Base-by-base conservation (phyloP, 2,329 filamentous ascomycete species). In the Aspergillus luchuensis region DNA sequence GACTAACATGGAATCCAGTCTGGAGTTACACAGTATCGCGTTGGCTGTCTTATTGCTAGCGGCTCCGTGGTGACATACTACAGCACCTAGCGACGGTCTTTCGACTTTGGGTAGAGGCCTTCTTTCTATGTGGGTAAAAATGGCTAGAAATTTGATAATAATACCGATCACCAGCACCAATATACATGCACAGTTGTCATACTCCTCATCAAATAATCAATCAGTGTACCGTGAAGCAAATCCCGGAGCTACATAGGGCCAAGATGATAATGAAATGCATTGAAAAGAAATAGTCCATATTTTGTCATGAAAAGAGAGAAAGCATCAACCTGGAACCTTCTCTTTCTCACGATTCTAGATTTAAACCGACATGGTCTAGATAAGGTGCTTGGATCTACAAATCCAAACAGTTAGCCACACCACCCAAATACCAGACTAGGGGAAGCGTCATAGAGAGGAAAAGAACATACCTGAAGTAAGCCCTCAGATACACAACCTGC, bases 401-500 rank as follows among this genome's bases (percentile, higher is more conserved):
- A 59, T 36, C 33, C 33, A 13, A 50, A 15, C 8, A 17, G 56
- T 57, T 28, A 61, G 62, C 49, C 23, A 60, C 17, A 7, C 3
- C 11, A 23, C n/a, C 25, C 13, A 25, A 17, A 28, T n/a, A 13
- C 33, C 10, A 23, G 15, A 55, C 13, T 1, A n/a, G 15, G 19
- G 39, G 38, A 23, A 49, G 25, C 21, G 11, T 11, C 8, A 36
- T 36, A 15, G 33, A 33, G 30, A 33, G 10, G 4, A 30, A 57
- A 28, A 51, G 25, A 33, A 76, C 78, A 72, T 76, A 91, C 84
- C 92, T 88, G 85, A 99, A 99, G 84, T 99, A 99, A 66, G 94
- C 93, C 76, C 95, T 86, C 79, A 99, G 84, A 80, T 99, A 99
- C 75, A 99, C 88, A 74, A 99, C 91, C 87, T 99, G 95, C 95